Conservation (phyloP, 352 stramenopile species). For the Globisporangium acanthophoron region DNA sequence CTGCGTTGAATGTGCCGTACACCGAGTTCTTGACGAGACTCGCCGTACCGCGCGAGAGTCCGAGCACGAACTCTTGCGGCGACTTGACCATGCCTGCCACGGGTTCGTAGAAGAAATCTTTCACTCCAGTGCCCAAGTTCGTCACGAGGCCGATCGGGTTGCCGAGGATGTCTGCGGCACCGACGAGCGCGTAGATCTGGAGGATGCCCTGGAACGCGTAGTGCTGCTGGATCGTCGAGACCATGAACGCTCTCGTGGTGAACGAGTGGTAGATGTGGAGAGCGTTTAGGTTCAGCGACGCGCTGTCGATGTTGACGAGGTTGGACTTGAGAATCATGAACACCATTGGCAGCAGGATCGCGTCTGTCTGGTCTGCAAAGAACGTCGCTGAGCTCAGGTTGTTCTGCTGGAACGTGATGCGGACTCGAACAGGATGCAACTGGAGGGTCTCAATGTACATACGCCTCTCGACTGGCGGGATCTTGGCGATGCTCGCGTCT, state of each 20-base stretch:
- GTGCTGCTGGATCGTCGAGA: constrained; percentile 75
- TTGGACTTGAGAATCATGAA: constrained; percentile 61
- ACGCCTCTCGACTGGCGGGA: constrained; percentile 38
- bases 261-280: constrained; percentile 82
- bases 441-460: constrained; percentile 87
- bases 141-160: constrained; percentile 88
- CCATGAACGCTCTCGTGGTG: constrained; percentile 58
- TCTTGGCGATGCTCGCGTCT: constrained; percentile 12
- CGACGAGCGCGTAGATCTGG: constrained; percentile 76
- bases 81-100: constrained; percentile 83
- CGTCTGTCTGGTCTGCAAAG: constrained; percentile 30
- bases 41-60: constrained; percentile 84
- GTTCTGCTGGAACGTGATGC: constrained; percentile 74
- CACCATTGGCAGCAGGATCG: constrained; percentile 44
- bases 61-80: constrained; percentile 84
- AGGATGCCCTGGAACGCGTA: constrained; percentile 74
- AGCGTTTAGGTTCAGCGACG: constrained; percentile 74
- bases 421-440: constrained; percentile 73
- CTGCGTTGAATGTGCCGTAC: constrained; percentile 90
- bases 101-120: constrained; percentile 91
- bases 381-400: constrained; percentile 34
- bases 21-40: constrained; percentile 89
- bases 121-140: constrained; percentile 84
- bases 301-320: constrained; percentile 74
- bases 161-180: constrained; percentile 78